Conservation (phyloP, 345 rosid species). For the Ailanthus altissimus region DNA sequence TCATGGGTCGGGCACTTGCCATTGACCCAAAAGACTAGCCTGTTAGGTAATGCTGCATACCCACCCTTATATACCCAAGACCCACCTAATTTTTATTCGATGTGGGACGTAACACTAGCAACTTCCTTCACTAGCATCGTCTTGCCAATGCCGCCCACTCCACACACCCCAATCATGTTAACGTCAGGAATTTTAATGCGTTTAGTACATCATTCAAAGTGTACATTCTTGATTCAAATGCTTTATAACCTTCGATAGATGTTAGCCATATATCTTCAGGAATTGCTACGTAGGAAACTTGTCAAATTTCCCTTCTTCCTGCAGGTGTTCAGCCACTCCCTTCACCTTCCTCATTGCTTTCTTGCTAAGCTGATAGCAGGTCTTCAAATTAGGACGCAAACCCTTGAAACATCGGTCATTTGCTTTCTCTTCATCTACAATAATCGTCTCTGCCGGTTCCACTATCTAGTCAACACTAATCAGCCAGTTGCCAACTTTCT, state of each 20-base stretch:
- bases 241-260: background rate
- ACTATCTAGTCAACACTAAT: background rate
- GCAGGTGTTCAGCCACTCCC: background rate
- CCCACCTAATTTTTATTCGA: no score
- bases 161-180: background rate
- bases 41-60: no score
- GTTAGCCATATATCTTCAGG: background rate
- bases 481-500: background rate
- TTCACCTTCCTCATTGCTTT: background rate
- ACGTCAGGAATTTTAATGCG: background rate
- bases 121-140: background rate
- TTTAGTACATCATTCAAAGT: background rate
- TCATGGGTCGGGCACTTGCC: no score
- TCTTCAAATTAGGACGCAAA: background rate
- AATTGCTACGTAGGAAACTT: background rate
- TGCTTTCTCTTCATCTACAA: background rate
- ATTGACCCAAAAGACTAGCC: no score
- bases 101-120: no score
- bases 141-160: constrained; percentile 1
- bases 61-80: no score
- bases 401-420: background rate
- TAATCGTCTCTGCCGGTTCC: no score
- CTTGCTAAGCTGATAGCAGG: background rate
- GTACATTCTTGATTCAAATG: background rate
- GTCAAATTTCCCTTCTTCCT: background rate